Conservation (phyloP, 176 grass and related monocot species). For the Ampelocalamus luodianensis region DNA sequence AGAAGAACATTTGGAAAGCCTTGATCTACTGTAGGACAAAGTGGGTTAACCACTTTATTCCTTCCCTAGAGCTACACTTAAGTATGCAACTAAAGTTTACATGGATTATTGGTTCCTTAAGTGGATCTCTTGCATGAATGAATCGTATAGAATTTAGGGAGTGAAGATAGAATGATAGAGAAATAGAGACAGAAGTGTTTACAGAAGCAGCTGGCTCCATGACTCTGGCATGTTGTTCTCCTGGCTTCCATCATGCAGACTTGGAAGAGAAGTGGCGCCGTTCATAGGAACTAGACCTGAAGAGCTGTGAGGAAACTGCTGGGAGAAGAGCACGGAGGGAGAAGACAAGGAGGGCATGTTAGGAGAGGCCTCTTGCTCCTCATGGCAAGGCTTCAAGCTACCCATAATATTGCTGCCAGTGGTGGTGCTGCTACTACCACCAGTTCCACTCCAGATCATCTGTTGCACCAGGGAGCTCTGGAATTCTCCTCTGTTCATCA, state of each 20-base stretch:
- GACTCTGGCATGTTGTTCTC: constrained; percentile 72
- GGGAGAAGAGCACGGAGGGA: constrained; percentile 66
- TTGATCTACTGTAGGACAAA: constrained; percentile 57
- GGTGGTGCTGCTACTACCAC: background rate
- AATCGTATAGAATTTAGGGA: constrained; percentile 16
- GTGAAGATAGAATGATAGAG: background rate
- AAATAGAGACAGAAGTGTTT: constrained; percentile 45
- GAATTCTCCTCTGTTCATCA: constrained; percentile 80
- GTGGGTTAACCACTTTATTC: constrained; percentile 61
- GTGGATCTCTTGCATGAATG: constrained; percentile 20
- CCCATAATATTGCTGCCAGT: constrained; percentile 49
- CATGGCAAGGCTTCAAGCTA: constrained; percentile 61
- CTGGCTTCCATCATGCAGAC: constrained; percentile 38
- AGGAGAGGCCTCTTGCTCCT: constrained; percentile 58
- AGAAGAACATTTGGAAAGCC: constrained; percentile 30
- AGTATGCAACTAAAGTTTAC: constrained; percentile 37
- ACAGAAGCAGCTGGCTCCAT: constrained; percentile 91
- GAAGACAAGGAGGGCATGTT: constrained; percentile 66
- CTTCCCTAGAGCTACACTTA: constrained; percentile 38
- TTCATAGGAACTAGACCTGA: constrained; percentile 42
- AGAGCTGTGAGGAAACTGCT: constrained; percentile 47
- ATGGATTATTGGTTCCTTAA: constrained; percentile 15
- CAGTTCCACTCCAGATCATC: constrained; percentile 65
- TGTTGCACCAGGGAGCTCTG: constrained; percentile 80
- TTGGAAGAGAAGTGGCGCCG: constrained; percentile 40